These are phyloP conservation scores for Aspergillus fumigatus DNA, from an alignment of 2,329 filamentous ascomycete species.

Conservation along the genomic window DNA sequence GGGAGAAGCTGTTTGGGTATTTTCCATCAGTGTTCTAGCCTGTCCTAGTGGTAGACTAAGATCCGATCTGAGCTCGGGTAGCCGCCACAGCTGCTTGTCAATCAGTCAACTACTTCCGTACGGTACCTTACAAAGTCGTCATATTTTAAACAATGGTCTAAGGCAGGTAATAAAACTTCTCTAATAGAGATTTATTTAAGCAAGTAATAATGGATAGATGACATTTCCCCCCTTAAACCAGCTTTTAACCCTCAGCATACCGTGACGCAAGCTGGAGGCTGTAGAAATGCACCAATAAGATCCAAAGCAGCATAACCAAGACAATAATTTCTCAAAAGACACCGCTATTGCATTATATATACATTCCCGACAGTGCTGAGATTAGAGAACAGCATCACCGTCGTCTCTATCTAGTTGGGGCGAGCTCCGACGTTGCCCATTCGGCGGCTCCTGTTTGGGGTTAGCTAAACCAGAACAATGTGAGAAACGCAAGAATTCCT, in stretches of 20 bases:
- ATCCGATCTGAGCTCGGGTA: neutral
- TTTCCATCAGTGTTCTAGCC: neutral
- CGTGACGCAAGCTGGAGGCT: neutral
- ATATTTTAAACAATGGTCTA: neutral
- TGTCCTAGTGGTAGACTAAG: neutral
- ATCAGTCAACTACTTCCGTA: neutral
- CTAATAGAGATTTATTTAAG: neutral
- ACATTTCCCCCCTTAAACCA: neutral
- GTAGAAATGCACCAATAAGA: neutral
- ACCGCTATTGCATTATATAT: constrained; percentile 30
- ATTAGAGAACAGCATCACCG: constrained; percentile 8
- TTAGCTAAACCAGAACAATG: constrained; percentile 8
- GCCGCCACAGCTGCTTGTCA: neutral
- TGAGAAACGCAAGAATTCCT: neutral
- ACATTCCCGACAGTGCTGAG: constrained; percentile 23
- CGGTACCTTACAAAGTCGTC: no score
- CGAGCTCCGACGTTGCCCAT: constrained; percentile 20
- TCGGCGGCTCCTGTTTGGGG: constrained; percentile 23
- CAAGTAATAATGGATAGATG: neutral
- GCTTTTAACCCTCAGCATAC: neutral
- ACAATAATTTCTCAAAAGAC: constrained; percentile 11
- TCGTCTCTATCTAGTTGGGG: constrained; percentile 19
- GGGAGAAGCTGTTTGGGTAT: neutral
- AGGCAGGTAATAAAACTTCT: neutral
- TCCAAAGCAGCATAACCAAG: constrained; percentile 10